These are phyloP conservation scores for Coemansia sp. DNA, from an alignment of 192 early-diverging fungal species.

Conservation along the genomic window DNA sequence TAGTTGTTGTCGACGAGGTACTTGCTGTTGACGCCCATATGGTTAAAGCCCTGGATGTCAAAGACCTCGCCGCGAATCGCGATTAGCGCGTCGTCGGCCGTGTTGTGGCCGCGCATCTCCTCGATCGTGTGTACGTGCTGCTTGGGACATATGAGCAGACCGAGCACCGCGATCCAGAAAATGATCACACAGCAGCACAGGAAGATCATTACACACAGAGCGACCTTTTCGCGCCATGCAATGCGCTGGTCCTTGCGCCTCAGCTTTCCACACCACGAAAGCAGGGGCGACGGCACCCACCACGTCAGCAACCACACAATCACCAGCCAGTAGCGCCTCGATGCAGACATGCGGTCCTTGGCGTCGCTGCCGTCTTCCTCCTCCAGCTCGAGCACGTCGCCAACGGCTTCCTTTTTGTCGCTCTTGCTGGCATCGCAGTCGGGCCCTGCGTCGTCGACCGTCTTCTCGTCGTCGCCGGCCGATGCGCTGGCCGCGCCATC, in stretches of 20 bases:
- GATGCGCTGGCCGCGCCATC: slow-evolving; percentile 13
- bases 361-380: slow-evolving; percentile 53
- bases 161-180: slow-evolving; percentile 79
- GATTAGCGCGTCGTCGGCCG: slow-evolving; percentile 57
- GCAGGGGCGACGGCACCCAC: slow-evolving; percentile 75
- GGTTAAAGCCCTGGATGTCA: slow-evolving; percentile 65
- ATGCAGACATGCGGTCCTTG: slow-evolving; percentile 25
- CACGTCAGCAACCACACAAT: slow-evolving; percentile 68
- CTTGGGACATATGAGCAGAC: slow-evolving; percentile 68
- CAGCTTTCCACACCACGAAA: slow-evolving; percentile 74
- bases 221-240: slow-evolving; percentile 97
- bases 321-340: slow-evolving; percentile 72
- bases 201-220: slow-evolving; percentile 79
- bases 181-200: slow-evolving; percentile 73
- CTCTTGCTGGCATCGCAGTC: slow-evolving; percentile 30
- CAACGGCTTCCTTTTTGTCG: slow-evolving; percentile 42
- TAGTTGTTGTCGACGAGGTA: slow-evolving; percentile 58
- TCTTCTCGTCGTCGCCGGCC: slow-evolving; percentile 44
- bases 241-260: slow-evolving; percentile 71
- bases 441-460: slow-evolving; percentile 32
- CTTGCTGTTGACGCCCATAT: slow-evolving; percentile 53
- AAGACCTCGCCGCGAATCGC: slow-evolving; percentile 80
- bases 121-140: slow-evolving; percentile 66
- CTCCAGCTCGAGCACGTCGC: slow-evolving; percentile 39
- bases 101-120: slow-evolving; percentile 64